phyloP scores from a whole-genome alignment of 371 early-diverging fungal species.

The Rhizopus microsporus region DNA sequence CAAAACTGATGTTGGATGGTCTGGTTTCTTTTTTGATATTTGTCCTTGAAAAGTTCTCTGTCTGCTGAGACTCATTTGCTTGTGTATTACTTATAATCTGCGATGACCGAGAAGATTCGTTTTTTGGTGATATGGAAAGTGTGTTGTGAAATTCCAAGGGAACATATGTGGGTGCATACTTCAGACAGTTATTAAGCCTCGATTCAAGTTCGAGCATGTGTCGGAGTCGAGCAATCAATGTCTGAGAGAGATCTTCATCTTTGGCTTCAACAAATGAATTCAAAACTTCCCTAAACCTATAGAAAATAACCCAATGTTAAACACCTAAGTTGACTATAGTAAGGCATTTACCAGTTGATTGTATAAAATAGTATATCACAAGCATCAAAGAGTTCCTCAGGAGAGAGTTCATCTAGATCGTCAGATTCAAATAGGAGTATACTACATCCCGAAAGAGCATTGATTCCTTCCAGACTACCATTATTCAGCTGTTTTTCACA shows the following conservation, averaged over 20 bases:
- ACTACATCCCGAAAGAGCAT: constrained; percentile 75
- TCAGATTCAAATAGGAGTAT: constrained; percentile 49
- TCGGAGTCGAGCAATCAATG: constrained; percentile 28
- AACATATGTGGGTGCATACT: constrained; percentile 36
- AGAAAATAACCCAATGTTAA: constrained; percentile 5
- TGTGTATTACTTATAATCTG: constrained; percentile 13
- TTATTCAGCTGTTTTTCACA: constrained; percentile 63
- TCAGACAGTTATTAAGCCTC: constrained; percentile 40
- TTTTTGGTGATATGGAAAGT: background rate
- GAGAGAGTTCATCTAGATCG: constrained; percentile 12
- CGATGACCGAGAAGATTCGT: background rate
- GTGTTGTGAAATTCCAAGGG: constrained; percentile 42
- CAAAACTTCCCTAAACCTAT: constrained; percentile 73
- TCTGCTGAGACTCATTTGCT: constrained; percentile 11
- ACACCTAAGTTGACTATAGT: background rate
- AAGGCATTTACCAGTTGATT: constrained; percentile 56
- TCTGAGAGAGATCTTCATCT: constrained; percentile 37
- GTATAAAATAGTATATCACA: constrained; percentile 58
- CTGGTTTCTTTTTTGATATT: constrained; percentile 10
- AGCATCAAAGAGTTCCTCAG: constrained; percentile 33
- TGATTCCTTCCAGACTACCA: constrained; percentile 66
- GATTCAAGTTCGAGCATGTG: constrained; percentile 45
- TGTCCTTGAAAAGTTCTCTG: background rate
- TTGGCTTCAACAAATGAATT: constrained; percentile 64
- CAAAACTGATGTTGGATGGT: background rate